Evolutionary conservation across 1,284 basidiomycete genomes (phyloP), one percentile per base, ranked within the genome.

Genomic region (Tylopilus sp.): DNA sequence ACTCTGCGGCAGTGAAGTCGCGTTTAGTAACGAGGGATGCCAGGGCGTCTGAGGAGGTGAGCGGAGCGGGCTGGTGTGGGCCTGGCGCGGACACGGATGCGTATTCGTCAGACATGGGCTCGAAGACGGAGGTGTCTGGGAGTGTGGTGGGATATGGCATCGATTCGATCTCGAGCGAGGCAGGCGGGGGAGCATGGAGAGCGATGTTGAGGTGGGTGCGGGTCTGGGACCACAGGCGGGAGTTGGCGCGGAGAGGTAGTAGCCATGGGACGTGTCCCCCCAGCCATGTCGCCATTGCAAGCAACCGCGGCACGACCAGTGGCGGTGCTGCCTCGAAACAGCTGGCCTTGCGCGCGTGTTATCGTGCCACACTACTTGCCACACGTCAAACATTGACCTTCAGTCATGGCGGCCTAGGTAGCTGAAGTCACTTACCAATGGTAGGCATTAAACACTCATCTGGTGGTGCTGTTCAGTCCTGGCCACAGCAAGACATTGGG

Each of bases 121-220:
- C 67, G 30, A 65, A 65, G 6, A 68, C 55, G 47, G 63, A 39
- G 2, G 26, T 0, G 34, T 69, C 62, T 16, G 64, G 66, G 21
- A 31, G 47, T 7, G 53, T 23, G 1, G 34, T 48, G 2, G 67
- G 66, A 29, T 67, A 67, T 15, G 63, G 55, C 48, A 69, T 64
- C 4, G 63, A 46, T 29, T 56, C 60, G 7, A 65, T 44, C 30
- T 68, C 63, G 43, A 67, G 49, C 36, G 67, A 62, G 41, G 64
- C 55, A 0, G 64, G 67, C 0, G 66, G 68, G 1, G 54, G 59
- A 1, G 46, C n/a, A 16, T 59, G 54, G 10, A 67, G 56, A 16
- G 60, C 56, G n/a, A 50, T 23, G 26, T 52, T 63, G 52, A 63
- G 52, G 40, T 64, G 51, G 38, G 28, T 57, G 11, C 56, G 60